Evolutionary conservation across 306 rosid species (phyloP).

Genomic region (Casuarina glauca): DNA sequence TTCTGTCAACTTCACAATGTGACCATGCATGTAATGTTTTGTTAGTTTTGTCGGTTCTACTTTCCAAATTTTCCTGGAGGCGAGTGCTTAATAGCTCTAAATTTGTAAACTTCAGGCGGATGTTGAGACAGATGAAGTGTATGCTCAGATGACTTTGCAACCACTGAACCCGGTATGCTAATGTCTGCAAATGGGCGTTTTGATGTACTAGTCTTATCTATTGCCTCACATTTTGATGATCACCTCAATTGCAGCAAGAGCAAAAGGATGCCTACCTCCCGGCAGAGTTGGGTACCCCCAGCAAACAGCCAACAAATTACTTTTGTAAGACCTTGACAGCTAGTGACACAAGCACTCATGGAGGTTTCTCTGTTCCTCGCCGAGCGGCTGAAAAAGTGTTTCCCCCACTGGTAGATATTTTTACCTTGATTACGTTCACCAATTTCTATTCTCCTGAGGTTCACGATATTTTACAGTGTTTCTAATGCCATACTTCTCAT

Average conservation of each 20-base stretch:
- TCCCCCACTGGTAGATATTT: conserved; percentile 76
- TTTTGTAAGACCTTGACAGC: conserved; percentile 97
- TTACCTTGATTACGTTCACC: conserved; percentile 7
- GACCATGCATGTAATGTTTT: conserved; percentile 86
- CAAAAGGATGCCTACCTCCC: conserved; percentile 94
- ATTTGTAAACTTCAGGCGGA: conserved; percentile 71
- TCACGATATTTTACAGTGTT: not conserved
- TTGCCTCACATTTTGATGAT: conserved; percentile 23
- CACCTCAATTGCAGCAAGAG: conserved; percentile 65
- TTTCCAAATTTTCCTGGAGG: not conserved
- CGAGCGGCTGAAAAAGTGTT: conserved; percentile 99
- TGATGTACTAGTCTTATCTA: conserved; percentile 9
- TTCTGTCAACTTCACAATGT: conserved; percentile 94
- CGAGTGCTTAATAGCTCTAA: conserved; percentile 12
- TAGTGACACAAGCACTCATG: conserved; percentile 98
- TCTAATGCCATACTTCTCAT: conserved; percentile 16
- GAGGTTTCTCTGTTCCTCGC: conserved; percentile 99
- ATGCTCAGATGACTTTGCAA: conserved; percentile 95
- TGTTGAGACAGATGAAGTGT: conserved; percentile 85
- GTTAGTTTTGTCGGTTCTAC: conserved; percentile 16
- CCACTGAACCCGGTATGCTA: conserved; percentile 75
- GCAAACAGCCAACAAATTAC: conserved; percentile 93
- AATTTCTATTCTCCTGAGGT: not conserved
- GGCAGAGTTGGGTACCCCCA: conserved; percentile 80
- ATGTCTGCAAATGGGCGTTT: conserved; percentile 17